These are phyloP conservation scores for Coprinopsis marcescibilis DNA, from an alignment of 768 basidiomycete species.

Conservation along the genomic window DNA sequence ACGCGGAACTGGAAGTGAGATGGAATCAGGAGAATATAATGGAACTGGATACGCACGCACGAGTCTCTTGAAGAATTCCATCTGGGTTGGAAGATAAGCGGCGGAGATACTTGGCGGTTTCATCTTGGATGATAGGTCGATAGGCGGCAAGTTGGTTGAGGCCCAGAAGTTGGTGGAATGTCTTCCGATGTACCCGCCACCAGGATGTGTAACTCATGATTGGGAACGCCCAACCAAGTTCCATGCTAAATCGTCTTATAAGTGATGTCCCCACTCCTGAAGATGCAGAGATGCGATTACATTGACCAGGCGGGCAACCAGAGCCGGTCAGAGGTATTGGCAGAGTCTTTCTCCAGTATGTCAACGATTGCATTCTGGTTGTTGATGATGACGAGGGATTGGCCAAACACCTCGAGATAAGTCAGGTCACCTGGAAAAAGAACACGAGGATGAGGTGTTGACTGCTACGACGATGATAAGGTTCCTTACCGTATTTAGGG, in stretches of 20 bases:
- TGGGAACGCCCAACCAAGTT: slow-evolving; percentile 1
- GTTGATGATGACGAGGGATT: slow-evolving; percentile 10
- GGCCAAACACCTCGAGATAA: slow-evolving; percentile 12
- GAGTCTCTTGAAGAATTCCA: background rate
- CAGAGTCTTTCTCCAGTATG: slow-evolving; percentile 5
- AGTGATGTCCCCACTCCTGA: background rate
- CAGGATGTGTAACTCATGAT: slow-evolving; percentile 17
- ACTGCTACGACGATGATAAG: background rate
- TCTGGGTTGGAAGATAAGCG: slow-evolving; percentile 3
- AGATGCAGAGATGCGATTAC: slow-evolving; percentile 6
- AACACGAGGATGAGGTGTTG: background rate
- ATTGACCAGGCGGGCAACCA: slow-evolving; percentile 5
- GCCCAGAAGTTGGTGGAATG: slow-evolving; percentile 22
- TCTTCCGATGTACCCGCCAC: slow-evolving; percentile 20
- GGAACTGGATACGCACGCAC: background rate
- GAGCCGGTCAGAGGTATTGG: slow-evolving; percentile 7
- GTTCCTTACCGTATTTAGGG: slow-evolving; percentile 23
- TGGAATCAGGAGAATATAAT: background rate
- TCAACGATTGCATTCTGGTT: background rate
- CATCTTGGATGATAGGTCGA: slow-evolving; percentile 12
- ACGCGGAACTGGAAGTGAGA: background rate
- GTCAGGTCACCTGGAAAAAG: slow-evolving; percentile 10
- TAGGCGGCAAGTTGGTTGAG: slow-evolving; percentile 11
- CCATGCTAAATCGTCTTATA: slow-evolving; percentile 6
- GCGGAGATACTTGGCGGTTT: slow-evolving; percentile 2